phyloP scores from a whole-genome alignment of 2,329 filamentous ascomycete genomes.

The Botrytis aclada region DNA sequence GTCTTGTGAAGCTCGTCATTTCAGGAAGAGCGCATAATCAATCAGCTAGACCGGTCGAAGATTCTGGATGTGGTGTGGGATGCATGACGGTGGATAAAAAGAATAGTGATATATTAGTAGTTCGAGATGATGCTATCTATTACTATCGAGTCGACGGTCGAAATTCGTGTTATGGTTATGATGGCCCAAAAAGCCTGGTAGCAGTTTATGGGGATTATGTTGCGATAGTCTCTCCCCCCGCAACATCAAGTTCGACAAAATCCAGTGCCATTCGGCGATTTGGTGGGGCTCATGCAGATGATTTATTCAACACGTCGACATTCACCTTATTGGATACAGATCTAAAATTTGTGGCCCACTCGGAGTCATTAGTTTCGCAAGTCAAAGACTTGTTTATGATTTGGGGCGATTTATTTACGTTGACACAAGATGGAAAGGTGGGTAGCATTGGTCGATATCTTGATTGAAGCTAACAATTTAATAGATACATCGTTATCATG shows the following conservation, averaged over 20 bases:
- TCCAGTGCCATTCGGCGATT: conserved; percentile 63
- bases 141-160: conserved; percentile 84
- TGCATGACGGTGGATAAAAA: conserved; percentile 87
- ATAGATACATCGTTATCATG: conserved; percentile 83
- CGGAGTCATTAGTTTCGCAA: conserved; percentile 77
- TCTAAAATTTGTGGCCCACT: conserved; percentile 83
- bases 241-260: conserved; percentile 46
- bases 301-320: conserved; percentile 79
- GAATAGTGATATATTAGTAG: conserved; percentile 85
- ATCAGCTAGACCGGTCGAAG: conserved; percentile 82
- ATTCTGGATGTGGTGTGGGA: conserved; percentile 84
- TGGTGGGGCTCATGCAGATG: conserved; percentile 68
- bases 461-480: conserved; percentile 38
- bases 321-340: conserved; percentile 93
- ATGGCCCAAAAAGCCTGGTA: conserved; percentile 82
- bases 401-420: conserved; percentile 89
- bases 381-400: conserved; percentile 78
- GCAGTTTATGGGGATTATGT: conserved; percentile 81
- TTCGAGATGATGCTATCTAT: conserved; percentile 91
- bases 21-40: conserved; percentile 87
- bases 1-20: conserved; percentile 82
- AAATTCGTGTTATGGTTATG: conserved; percentile 85
- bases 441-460: conserved; percentile 23
- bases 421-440: conserved; percentile 90
- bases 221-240: conserved; percentile 76